Percentiles rank a stretch among this genome's conserved stretches.
Conservation (phyloP, 345 rosid genomes). For the Angophora floribunda region DNA sequence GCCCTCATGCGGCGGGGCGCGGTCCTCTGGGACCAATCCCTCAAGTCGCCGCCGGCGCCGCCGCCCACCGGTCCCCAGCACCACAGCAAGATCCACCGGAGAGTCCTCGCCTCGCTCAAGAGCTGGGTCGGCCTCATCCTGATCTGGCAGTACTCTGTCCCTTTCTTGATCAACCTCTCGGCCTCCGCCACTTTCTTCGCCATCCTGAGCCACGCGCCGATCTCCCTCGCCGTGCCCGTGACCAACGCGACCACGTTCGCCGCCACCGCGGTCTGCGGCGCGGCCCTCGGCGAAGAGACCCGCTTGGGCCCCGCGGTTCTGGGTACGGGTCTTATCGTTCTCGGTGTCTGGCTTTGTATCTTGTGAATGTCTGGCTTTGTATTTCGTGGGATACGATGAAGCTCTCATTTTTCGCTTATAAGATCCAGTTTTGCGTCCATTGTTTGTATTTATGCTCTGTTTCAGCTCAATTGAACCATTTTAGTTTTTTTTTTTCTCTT, state of each 20-base stretch:
- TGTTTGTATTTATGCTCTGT: neutral
- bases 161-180: conserved; percentile 75
- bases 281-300: conserved; percentile 66
- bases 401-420: neutral
- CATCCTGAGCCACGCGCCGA: conserved; percentile 57
- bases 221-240: conserved; percentile 84
- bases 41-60: neutral
- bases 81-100: conserved; percentile 11
- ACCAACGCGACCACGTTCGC: conserved; percentile 92
- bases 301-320: conserved; percentile 41
- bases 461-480: neutral
- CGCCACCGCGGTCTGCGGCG: conserved; percentile 74
- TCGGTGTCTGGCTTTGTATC: conserved; percentile 80
- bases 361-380: conserved; percentile 5
- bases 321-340: conserved; percentile 57
- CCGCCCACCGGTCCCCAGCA: neutral
- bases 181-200: conserved; percentile 88
- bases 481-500: neutral
- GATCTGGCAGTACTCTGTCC: conserved; percentile 88
- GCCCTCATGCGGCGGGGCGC: conserved; percentile 90
- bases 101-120: conserved; percentile 22
- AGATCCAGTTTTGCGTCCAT: neutral
- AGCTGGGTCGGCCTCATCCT: conserved; percentile 52
- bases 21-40: conserved; percentile 55
- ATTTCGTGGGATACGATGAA: neutral